Conservation (phyloP, 2,329 filamentous ascomycete species). For the Thelonectria rubi region DNA sequence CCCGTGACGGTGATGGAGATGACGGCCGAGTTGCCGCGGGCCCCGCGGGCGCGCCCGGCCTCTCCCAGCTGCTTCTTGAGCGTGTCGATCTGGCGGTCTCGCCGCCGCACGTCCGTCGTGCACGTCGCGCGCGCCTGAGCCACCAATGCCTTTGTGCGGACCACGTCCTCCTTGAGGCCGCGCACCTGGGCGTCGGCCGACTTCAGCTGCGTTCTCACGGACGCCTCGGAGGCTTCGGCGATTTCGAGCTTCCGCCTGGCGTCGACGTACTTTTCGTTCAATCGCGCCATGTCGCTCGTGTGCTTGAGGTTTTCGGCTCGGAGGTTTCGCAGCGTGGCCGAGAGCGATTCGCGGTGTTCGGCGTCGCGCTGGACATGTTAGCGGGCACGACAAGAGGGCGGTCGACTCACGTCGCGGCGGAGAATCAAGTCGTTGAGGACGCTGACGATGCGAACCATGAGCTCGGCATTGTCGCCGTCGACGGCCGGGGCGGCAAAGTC, state of each 20-base stretch:
- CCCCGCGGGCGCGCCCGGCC: conserved; percentile 68
- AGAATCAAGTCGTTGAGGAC: conserved; percentile 93
- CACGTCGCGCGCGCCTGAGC: conserved; percentile 87
- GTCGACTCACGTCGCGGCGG: conserved; percentile 76
- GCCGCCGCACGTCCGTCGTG: conserved; percentile 88
- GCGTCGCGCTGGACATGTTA: conserved; percentile 75
- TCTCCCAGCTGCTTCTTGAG: conserved; percentile 88
- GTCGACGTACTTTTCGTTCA: conserved; percentile 63
- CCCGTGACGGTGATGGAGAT: conserved; percentile 67
- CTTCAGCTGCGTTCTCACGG: conserved; percentile 74
- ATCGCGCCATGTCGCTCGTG: conserved; percentile 70
- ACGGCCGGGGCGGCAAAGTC: conserved; percentile 81
- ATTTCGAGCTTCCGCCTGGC: conserved; percentile 64
- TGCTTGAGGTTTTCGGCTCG: conserved; percentile 80
- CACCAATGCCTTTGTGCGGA: conserved; percentile 79
- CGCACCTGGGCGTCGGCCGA: conserved; percentile 78
- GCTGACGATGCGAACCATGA: conserved; percentile 88
- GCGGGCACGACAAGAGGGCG: conserved; percentile 4
- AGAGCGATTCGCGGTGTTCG: conserved; percentile 85
- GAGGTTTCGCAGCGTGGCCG: conserved; percentile 78
- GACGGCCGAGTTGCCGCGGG: conserved; percentile 62
- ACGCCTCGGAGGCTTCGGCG: conserved; percentile 75
- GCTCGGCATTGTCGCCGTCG: conserved; percentile 63
- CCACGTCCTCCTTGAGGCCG: conserved; percentile 84
- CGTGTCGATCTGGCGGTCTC: conserved; percentile 87